These are phyloP conservation scores for Tetraselmis chui DNA, from an alignment of 139 green algal genomes.

Conservation along the genomic window DNA sequence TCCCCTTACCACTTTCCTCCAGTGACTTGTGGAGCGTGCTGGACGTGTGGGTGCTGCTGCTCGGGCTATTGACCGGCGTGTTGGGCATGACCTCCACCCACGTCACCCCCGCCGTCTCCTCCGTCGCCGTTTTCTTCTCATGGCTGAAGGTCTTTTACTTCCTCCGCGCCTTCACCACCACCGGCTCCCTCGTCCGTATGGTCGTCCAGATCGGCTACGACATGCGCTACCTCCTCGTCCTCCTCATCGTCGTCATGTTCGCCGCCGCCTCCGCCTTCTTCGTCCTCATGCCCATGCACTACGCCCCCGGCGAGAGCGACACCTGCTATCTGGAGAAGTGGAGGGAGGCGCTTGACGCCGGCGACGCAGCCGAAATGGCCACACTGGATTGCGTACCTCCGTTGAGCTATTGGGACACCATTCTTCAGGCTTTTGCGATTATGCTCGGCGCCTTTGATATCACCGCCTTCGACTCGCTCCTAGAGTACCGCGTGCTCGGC, in stretches of 20 bases:
- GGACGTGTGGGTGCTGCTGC: not conserved
- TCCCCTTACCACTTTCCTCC: too few species aligned
- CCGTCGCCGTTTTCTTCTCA: not conserved
- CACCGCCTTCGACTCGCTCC: not conserved
- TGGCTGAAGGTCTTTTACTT: not conserved
- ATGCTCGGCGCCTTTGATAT: conserved; percentile 3
- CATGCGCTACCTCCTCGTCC: conserved; percentile 2
- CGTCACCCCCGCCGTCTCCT: not conserved
- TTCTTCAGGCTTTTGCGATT: not conserved
- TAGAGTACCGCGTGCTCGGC: not conserved
- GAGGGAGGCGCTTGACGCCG: conserved; percentile 32
- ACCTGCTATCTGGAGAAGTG: conserved; percentile 39
- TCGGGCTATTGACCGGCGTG: not conserved
- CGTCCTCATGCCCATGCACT: not conserved
- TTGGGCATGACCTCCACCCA: not conserved
- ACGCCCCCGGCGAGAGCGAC: not conserved
- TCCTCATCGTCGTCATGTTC: conserved; percentile 1
- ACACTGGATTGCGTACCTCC: conserved; percentile 28
- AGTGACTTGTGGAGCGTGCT: not conserved
- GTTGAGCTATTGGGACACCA: not conserved
- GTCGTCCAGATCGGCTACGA: conserved; percentile 2
- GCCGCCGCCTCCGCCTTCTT: not conserved
- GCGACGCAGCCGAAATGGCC: conserved; percentile 27
- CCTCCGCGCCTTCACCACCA: not conserved
- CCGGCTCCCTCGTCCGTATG: not conserved